Conservation (phyloP, 2,329 filamentous ascomycete genomes). For the Ambrosiella cleistominuta region DNA sequence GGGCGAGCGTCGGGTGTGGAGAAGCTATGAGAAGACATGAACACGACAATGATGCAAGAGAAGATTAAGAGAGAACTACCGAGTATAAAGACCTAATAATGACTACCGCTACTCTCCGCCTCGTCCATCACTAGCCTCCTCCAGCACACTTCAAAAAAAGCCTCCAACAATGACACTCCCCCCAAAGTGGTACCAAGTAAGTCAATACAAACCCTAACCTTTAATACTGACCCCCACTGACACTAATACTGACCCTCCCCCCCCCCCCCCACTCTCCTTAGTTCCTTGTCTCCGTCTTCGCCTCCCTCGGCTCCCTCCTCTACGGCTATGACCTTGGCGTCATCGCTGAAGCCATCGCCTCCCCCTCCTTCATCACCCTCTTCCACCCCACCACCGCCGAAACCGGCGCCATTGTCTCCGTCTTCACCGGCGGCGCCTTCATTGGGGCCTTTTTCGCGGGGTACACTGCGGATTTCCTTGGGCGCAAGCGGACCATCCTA, state of each 20-base stretch:
- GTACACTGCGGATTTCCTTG: constrained; percentile 42
- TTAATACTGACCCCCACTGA: no score
- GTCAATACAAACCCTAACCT: background rate
- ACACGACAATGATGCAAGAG: background rate
- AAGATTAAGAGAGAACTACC: background rate
- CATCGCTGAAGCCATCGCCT: constrained; percentile 34
- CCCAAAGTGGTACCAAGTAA: constrained; percentile 24
- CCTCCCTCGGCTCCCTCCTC: constrained; percentile 36
- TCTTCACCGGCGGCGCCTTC: constrained; percentile 66
- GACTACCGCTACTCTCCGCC: background rate
- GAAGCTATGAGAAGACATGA: background rate
- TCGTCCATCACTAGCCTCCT: background rate
- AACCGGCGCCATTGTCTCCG: constrained; percentile 54
- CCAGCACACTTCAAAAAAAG: background rate
- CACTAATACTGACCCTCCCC: background rate
- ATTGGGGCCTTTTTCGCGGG: constrained; percentile 50
- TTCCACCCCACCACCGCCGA: constrained; percentile 16
- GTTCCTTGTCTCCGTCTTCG: constrained; percentile 36
- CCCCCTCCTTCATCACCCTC: constrained; percentile 23
- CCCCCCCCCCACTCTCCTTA: constrained; percentile 16
- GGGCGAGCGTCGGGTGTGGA: background rate
- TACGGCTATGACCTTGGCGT: constrained; percentile 39
- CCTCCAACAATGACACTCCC: constrained; percentile 25
- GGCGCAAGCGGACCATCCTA: constrained; percentile 54
- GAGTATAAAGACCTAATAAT: background rate